Base-by-base conservation (phyloP, 2,329 filamentous ascomycete species). In the Diplodia intermedia region DNA sequence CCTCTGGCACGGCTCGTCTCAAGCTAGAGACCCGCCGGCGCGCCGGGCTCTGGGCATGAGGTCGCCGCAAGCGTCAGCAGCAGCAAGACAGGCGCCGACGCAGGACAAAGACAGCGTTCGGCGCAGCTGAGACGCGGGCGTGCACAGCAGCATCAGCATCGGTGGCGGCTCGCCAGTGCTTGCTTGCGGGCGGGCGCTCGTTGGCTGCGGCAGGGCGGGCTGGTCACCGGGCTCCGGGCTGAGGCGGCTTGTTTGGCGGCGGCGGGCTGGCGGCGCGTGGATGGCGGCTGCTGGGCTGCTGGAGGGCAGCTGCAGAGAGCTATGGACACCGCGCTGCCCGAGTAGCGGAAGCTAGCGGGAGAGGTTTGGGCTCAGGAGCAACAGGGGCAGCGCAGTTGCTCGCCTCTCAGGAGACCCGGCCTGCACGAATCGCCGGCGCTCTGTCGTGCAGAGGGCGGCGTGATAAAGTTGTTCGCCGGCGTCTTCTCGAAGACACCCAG, bases 401-500 rank as follows among this genome's bases (percentile, higher is more conserved):
- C 50, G 60, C 43, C 60, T 49, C 26, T 63, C 60, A 63, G 60
- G 43, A 52, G 60, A 47, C 26, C 60, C 33, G 60, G 40, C 56
- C 43, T 26, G 57, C 57, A 62, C 57, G 57, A 62, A 62, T 62
- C 57, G 47, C 43, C 60, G 47, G 60, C n/a, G 43, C 43, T 47
- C 60, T 63, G 60, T 63, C 60, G 60, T 63, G 60, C 60, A 63
- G 29, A 33, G 40, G 40, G 57, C 57, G 65, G 43, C 54, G 54
- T 50, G 65, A 61, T 67, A 67, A 67, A 67, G 65, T 67, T 67
- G 65, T 67, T 67, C 65, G 31, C 49, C 62, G 50, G 65, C 54
- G 54, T 52, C 65, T 67, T 67, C 65, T 60, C 38, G 65, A 67
- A 67, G 40, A 53, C 54, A 49, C 14, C 55, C 54, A 67, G 65